Evolutionary conservation across 2,329 filamentous ascomycete species (phyloP), one percentile per base, ranked within the genome.

Genomic region (Colletotrichum cuscutae): DNA sequence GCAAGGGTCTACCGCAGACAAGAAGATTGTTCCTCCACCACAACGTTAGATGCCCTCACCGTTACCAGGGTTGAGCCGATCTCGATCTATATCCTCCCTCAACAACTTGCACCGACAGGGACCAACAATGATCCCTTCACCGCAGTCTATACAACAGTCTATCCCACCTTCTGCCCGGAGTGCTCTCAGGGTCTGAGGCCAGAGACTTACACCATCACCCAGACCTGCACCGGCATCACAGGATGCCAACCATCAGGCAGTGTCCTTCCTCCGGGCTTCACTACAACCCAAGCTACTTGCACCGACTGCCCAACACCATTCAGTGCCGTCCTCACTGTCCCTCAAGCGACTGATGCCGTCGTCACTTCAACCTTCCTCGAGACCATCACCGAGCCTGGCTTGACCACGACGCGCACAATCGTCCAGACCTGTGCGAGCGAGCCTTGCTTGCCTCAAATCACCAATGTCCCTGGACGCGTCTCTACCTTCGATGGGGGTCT

Each of bases 11-110:
- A 65, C 22, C 61, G n/a, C 46, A 72, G 71, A 65, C 71, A 72
- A 42, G 60, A 26, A 19, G 54, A 57, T 3, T 72, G 71, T 52
- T 70, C 71, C 8, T 65, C 66, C 26, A 72, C 71, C 15, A 60
- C 26, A 19, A 72, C 66, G 24, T 22, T 72, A 57, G 66, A 65
- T 56, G 49, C 66, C 8, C 66, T 72, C 35, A 72, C 71, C 37
- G 68, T 73, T 57, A 71, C 71, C 71, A 71, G 63, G n/a, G 67
- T 71, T 22, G 58, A 73, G 26, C 67, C 71, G 2, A 72, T 72
- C 6, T 72, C 68, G 30, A 63, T 73, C 49, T 73, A 73, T 30
- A 52, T 71, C 35, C 24, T 72, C 22, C 15, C 68, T 22, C 49
- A 57, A n/a, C 61, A 62, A 24, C 57, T 53, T 13, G 32, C 37